Evolutionary conservation across 2,329 filamentous ascomycete genomes (phyloP).

Genomic region (Ophiostoma triangulosporum): DNA sequence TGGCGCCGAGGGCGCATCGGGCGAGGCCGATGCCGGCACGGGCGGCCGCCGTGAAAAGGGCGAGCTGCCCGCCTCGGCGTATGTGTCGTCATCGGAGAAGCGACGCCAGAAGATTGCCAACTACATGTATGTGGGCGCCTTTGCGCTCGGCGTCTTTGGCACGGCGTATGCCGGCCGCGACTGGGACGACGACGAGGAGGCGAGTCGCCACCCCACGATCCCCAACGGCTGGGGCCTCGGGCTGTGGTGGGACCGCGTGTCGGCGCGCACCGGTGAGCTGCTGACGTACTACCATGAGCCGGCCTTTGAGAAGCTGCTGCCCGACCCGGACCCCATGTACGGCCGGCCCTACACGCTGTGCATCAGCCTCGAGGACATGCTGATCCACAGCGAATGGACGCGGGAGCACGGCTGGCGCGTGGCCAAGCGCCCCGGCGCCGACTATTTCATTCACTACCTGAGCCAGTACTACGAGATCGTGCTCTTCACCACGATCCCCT

Average conservation of each 20-base stretch:
- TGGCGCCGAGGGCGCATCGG: constrained; percentile 33
- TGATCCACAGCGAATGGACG: constrained; percentile 90
- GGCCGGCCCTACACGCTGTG: constrained; percentile 86
- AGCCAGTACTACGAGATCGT: constrained; percentile 98
- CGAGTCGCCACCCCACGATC: constrained; percentile 49
- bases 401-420: constrained; percentile 90
- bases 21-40: constrained; percentile 30
- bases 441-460: constrained; percentile 95
- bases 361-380: constrained; percentile 80
- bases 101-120: constrained; percentile 65
- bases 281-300: constrained; percentile 93
- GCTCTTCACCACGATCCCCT: constrained; percentile 82
- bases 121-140: constrained; percentile 52
- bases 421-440: constrained; percentile 85
- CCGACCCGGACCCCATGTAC: constrained; percentile 64
- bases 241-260: constrained; percentile 70
- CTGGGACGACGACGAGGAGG: constrained; percentile 75
- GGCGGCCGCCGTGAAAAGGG: constrained; percentile 41
- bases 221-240: constrained; percentile 66
- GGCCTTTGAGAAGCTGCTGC: constrained; percentile 84
- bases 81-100: constrained; percentile 81
- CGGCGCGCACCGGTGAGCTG: constrained; percentile 59
- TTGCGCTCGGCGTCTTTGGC: constrained; percentile 41
- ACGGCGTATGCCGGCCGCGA: constrained; percentile 71
- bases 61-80: constrained; percentile 63